Conservation (phyloP, 768 basidiomycete genomes). For the Lactifluus pinguis region DNA sequence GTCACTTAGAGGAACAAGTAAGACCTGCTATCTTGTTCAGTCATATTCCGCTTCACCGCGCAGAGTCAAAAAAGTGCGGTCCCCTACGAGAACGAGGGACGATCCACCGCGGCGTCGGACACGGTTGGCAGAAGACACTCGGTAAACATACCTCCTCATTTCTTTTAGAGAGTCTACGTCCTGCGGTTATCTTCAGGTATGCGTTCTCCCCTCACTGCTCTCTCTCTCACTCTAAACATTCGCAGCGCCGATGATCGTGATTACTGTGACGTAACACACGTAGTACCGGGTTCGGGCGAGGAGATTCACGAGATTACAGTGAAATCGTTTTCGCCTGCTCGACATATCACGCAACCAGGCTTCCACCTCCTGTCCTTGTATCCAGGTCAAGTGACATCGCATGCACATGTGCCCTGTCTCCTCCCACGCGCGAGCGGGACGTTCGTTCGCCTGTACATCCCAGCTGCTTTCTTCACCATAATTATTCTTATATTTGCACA, state of each 20-base stretch:
- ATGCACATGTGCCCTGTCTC: constrained; percentile 61
- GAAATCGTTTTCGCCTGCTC: constrained; percentile 76
- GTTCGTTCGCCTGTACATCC: constrained; percentile 55
- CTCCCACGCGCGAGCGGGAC: constrained; percentile 66
- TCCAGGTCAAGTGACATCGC: constrained; percentile 30
- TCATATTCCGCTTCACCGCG: constrained; percentile 79
- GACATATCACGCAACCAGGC: constrained; percentile 66
- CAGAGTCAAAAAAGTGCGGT: constrained; percentile 69
- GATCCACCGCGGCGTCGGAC: constrained; percentile 68
- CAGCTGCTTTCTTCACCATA: constrained; percentile 48
- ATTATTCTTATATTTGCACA: constrained; percentile 40
- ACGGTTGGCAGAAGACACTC: constrained; percentile 75
- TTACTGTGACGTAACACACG: constrained; percentile 72
- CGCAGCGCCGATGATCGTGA: constrained; percentile 84
- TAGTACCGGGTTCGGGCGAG: constrained; percentile 22
- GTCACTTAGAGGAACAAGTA: constrained; percentile 14
- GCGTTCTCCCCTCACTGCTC: constrained; percentile 2
- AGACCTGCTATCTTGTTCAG: constrained; percentile 61
- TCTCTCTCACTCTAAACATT: not conserved
- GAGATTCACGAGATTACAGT: constrained; percentile 70
- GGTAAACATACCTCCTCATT: constrained; percentile 73
- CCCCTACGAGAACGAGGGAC: constrained; percentile 61
- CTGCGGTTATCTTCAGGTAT: constrained; percentile 64
- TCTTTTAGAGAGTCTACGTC: constrained; percentile 57
- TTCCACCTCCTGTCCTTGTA: constrained; percentile 79